phyloP scores from a whole-genome alignment of 1,284 basidiomycete species.

The Ceratobasidium sp. region DNA sequence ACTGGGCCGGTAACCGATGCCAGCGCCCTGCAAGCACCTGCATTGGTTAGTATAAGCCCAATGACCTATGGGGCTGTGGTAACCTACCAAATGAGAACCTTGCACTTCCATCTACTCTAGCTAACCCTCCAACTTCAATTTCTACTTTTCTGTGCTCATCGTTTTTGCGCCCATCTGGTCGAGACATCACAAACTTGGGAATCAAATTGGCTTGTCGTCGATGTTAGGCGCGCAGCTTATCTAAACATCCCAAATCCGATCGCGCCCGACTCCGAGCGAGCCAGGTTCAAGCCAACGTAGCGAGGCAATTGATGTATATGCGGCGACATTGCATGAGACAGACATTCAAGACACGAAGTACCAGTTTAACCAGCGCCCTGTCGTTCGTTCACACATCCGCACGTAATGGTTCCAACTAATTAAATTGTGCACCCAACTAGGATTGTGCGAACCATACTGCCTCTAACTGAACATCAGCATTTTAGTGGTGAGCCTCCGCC shows the following conservation, averaged over 20 bases:
- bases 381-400: not conserved
- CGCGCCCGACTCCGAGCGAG: slow-evolving; percentile 9
- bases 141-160: slow-evolving; percentile 35
- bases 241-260: slow-evolving; percentile 11
- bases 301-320: not conserved
- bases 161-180: slow-evolving; percentile 29
- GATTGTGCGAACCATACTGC: not conserved
- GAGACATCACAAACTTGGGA: slow-evolving; percentile 24
- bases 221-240: slow-evolving; percentile 10
- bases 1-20: slow-evolving; percentile 79
- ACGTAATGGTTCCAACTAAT: slow-evolving; percentile 10
- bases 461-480: not conserved
- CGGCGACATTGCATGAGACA: not conserved
- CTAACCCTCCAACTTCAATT: slow-evolving; percentile 49
- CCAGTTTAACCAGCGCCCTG: slow-evolving; percentile 6
- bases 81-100: slow-evolving; percentile 64
- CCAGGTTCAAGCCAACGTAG: no score
- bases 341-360: not conserved
- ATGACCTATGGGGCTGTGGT: not conserved
- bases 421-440: not conserved
- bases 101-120: slow-evolving; percentile 70
- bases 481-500: slow-evolving; percentile 58
- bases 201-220: not conserved
- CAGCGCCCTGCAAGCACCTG: slow-evolving; percentile 59
- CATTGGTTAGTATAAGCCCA: slow-evolving; percentile 17